These are phyloP conservation scores for Cladobotryum protrusum DNA, from an alignment of 2,329 filamentous ascomycete genomes.

Conservation along the genomic window DNA sequence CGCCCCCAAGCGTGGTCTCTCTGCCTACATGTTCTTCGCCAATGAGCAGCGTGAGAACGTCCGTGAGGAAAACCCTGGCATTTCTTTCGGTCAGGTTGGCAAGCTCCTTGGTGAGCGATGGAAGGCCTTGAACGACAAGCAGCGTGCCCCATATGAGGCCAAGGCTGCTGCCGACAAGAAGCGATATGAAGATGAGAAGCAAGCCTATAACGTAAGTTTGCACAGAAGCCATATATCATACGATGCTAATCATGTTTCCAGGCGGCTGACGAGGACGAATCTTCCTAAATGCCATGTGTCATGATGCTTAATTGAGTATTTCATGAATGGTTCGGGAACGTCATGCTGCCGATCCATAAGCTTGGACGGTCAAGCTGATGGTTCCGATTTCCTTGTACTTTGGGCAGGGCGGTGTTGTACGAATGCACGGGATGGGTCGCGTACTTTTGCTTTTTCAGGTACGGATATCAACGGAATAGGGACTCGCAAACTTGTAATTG, in stretches of 20 bases:
- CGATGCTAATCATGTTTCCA: conserved; percentile 9
- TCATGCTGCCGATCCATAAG: background rate
- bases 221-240: conserved; percentile 2
- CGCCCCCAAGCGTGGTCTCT: conserved; percentile 97
- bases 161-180: conserved; percentile 98
- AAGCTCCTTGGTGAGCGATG: conserved; percentile 97
- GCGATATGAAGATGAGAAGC: conserved; percentile 98
- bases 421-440: conserved; percentile 34
- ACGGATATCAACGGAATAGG: conserved; percentile 29
- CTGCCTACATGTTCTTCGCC: conserved; percentile 99
- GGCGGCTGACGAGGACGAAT: conserved; percentile 20
- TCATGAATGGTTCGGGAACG: background rate
- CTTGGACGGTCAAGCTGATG: conserved; percentile 11
- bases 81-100: conserved; percentile 97
- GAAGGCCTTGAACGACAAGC: conserved; percentile 93
- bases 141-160: conserved; percentile 88
- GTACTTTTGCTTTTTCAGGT: conserved; percentile 31
- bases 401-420: conserved; percentile 38
- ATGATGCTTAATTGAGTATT: no score
- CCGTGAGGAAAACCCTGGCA: conserved; percentile 95
- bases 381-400: conserved; percentile 27
- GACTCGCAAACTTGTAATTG: conserved; percentile 27
- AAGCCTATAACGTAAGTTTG: conserved; percentile 72
- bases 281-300: conserved; percentile 12
- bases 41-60: conserved; percentile 99